Base-by-base conservation (phyloP, 164 flowering plant species). In the Tetrastigma voinierianum region DNA sequence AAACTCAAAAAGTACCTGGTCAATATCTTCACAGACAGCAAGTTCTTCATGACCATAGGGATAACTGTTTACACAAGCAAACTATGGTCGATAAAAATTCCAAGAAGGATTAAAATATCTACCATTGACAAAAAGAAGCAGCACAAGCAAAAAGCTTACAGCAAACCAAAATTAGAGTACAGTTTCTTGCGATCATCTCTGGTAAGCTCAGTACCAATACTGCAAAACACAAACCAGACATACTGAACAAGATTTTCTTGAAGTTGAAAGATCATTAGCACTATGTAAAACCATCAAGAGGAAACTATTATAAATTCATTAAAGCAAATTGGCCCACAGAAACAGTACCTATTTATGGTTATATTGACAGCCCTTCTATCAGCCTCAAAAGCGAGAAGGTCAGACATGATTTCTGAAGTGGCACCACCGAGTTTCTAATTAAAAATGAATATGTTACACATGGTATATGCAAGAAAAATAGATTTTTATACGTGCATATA, bases 1-100 rank as follows among this genome's bases (percentile, higher is more conserved):
- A 58, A 60, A 59, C 19, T 12, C 61, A 51, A 45, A 53, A 51
- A 60, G 58, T 71, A 93, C 99, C 96, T 96, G 99, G 77, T 96
- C 99, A 55, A 93, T 77, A 75, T 96, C 99, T 80, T 96, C 99
- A 78, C 95, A 88, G 40, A 91, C 82, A 67, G 98, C 93, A 82
- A 96, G 99, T 74, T 96, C 99, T 76, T 96, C 98, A 72, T 96
- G 99, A 9, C 99, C 99, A 75, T 96, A 90, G 9, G 99, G 98
- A 44, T 87, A 90, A 49, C 99, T 96, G 77, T 56, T 51, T 51
- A 53, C 58, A 69, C 49, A 78, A 60, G 54, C 45, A 64, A 52
- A 8, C 3, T 13, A 59, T 9, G 15, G 20, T 65, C 16, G 59
- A 19, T 24, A 6, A 61, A 69, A 59, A 57, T 17, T 10, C 56